Base-by-base conservation (phyloP, 2,329 filamentous ascomycete species). In the Aspergillus sp. region DNA sequence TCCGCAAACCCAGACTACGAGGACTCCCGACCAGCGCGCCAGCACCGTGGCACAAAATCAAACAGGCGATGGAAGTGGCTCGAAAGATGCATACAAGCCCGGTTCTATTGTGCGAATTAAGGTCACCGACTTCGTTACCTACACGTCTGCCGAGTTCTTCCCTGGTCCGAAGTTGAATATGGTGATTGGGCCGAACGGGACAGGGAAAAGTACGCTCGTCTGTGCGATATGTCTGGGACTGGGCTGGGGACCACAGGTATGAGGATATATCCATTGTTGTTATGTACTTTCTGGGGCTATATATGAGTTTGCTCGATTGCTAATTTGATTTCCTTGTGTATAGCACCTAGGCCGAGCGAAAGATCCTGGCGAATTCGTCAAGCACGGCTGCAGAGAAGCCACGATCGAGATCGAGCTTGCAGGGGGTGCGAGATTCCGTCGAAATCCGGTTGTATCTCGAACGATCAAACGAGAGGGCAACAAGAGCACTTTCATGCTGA, bases 131-230 rank as follows among this genome's bases (percentile, higher is more conserved):
- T 99, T 99, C 68, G 92, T 99, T 57, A 99, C 95, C 0, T 99
- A 99, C 77, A 92, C 91, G 53, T 87, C 89, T 55, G 94, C 92
- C 57, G 93, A 96, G 65, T 97, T 98, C 75, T 86, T 89, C 59
- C 92, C 92, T 12, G 95, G 95, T 0, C 94, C 95, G 0, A 94
- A 91, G 72, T 77, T 99, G 70, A 99, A 99, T 74, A 98, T 99
- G 94, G 89, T 99, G 55, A 96, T 99, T 67, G 95, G 95, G 0
- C 95, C 95, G n/a, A 99, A 99, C 70, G 95, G 95, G 36, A 98
- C 95, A 0, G 95, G 95, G 57, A 99, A 99, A 78, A 98, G 94
- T 77, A 97, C 95, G 0, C 82, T 99, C 26, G 94, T 99, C 49
- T 99, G 95, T 77, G 95, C 95, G 49, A 96, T 99, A 66, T 98